These are phyloP conservation scores for Neurospora crassa DNA, from an alignment of 2,329 filamentous ascomycete genomes.

Conservation along the genomic window DNA sequence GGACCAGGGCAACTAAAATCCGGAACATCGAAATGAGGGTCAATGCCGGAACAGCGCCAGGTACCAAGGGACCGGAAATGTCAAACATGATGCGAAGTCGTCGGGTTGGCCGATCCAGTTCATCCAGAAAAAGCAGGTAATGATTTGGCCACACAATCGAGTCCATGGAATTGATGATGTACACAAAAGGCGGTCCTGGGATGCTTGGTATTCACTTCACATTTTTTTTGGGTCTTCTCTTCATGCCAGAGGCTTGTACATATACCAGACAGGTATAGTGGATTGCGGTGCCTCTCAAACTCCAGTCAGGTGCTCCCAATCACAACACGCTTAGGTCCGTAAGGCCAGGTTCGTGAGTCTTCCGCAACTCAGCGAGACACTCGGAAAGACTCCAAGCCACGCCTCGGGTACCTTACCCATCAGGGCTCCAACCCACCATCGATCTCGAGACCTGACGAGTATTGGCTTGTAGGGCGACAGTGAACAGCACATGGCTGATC, in stretches of 20 bases:
- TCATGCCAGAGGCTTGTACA: background rate
- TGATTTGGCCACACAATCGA: background rate
- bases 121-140: background rate
- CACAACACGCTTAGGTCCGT: background rate
- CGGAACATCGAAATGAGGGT: background rate
- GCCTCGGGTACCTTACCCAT: background rate
- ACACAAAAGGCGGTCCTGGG: background rate
- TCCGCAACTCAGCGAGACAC: background rate
- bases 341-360: background rate
- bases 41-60: background rate
- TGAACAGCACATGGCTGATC: slow-evolving; percentile 53
- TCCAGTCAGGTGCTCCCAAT: background rate
- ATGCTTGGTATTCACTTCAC: background rate
- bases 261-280: background rate
- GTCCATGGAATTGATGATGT: background rate
- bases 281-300: background rate
- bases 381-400: background rate
- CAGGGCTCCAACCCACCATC: background rate
- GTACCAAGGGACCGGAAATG: background rate
- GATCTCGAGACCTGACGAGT: slow-evolving; percentile 45
- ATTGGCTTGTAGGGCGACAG: slow-evolving; percentile 61
- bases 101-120: background rate
- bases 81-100: background rate
- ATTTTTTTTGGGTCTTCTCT: background rate
- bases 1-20: background rate